Evolutionary conservation across 2,329 filamentous ascomycete genomes (phyloP).

Genomic region (Ophiobolus disseminans): DNA sequence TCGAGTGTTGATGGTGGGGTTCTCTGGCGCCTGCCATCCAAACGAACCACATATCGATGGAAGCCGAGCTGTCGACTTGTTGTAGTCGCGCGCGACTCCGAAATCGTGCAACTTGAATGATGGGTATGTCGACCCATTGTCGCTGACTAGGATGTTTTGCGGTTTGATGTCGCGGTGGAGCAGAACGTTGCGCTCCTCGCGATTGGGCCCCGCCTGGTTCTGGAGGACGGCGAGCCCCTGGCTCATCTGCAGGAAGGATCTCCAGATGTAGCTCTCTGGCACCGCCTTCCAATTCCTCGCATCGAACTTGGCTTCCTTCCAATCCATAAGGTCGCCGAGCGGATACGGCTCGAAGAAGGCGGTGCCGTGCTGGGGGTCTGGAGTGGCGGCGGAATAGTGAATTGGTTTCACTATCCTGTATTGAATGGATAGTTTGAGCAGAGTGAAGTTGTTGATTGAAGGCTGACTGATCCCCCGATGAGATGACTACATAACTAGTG

Average conservation of each 20-base stretch:
- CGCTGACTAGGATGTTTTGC: slow-evolving; percentile 33
- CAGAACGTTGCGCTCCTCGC: slow-evolving; percentile 4
- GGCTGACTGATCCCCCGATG: neutral
- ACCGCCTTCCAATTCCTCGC: slow-evolving; percentile 22
- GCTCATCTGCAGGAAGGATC: slow-evolving; percentile 35
- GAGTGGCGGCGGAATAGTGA: slow-evolving; percentile 10
- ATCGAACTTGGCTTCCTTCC: slow-evolving; percentile 25
- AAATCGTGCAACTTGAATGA: slow-evolving; percentile 40
- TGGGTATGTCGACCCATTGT: slow-evolving; percentile 32
- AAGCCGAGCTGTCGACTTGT: slow-evolving; percentile 1
- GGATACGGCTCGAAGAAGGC: slow-evolving; percentile 29
- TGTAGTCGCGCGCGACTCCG: slow-evolving; percentile 16
- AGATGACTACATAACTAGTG: no score
- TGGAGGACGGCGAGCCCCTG: slow-evolving; percentile 39
- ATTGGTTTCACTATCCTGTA: slow-evolving; percentile 29
- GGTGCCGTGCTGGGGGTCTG: slow-evolving; percentile 14
- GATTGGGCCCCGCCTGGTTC: slow-evolving; percentile 14
- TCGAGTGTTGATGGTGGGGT: slow-evolving; percentile 31
- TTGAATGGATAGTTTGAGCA: slow-evolving; percentile 21
- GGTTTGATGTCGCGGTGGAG: slow-evolving; percentile 40
- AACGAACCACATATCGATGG: slow-evolving; percentile 23
- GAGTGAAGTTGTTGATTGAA: slow-evolving; percentile 18
- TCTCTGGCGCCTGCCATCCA: slow-evolving; percentile 41
- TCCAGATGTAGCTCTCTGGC: slow-evolving; percentile 37
- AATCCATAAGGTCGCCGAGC: slow-evolving; percentile 28